Evolutionary conservation across 2,329 filamentous ascomycete genomes (phyloP).

Genomic region (Alternaria hordeiaustralica): DNA sequence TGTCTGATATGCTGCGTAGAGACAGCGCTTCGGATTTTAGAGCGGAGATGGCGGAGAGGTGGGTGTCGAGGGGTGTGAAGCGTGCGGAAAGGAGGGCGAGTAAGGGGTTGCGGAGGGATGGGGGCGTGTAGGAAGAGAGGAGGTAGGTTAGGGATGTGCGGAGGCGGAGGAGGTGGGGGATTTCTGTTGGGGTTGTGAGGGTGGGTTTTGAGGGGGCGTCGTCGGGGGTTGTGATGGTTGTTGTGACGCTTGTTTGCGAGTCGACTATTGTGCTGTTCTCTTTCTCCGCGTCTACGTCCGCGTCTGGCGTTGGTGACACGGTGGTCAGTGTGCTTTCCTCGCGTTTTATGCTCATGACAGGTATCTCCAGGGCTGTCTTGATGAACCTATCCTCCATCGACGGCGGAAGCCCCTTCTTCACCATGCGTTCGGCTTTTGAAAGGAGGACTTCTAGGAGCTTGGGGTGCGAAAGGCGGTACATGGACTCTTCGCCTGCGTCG

Average conservation of each 20-base stretch:
- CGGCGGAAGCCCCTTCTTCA: slow-evolving; percentile 68
- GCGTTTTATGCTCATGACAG: slow-evolving; percentile 72
- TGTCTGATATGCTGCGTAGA: slow-evolving; percentile 71
- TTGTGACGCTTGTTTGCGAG: neutral
- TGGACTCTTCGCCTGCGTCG: slow-evolving; percentile 80
- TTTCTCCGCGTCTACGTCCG: neutral
- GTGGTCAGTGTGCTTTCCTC: slow-evolving; percentile 56
- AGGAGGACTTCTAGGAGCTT: slow-evolving; percentile 73
- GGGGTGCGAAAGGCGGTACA: slow-evolving; percentile 79
- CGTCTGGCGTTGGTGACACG: slow-evolving; percentile 23
- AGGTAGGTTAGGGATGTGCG: slow-evolving; percentile 71
- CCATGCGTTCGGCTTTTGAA: slow-evolving; percentile 74
- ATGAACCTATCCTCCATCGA: slow-evolving; percentile 90
- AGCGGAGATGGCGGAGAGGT: slow-evolving; percentile 69
- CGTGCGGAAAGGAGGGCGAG: slow-evolving; percentile 56
- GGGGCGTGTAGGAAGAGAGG: slow-evolving; percentile 63
- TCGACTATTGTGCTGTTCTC: neutral
- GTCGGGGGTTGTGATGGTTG: slow-evolving; percentile 8
- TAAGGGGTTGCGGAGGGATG: slow-evolving; percentile 53
- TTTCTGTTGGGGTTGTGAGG: slow-evolving; percentile 47
- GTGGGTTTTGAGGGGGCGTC: slow-evolving; percentile 15
- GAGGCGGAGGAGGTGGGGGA: slow-evolving; percentile 68
- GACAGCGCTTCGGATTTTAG: slow-evolving; percentile 75
- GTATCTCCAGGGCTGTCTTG: slow-evolving; percentile 74
- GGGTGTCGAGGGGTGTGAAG: slow-evolving; percentile 74